These are phyloP conservation scores for Monosporascus cannonballus DNA, from an alignment of 2,329 filamentous ascomycete genomes.

Conservation along the genomic window DNA sequence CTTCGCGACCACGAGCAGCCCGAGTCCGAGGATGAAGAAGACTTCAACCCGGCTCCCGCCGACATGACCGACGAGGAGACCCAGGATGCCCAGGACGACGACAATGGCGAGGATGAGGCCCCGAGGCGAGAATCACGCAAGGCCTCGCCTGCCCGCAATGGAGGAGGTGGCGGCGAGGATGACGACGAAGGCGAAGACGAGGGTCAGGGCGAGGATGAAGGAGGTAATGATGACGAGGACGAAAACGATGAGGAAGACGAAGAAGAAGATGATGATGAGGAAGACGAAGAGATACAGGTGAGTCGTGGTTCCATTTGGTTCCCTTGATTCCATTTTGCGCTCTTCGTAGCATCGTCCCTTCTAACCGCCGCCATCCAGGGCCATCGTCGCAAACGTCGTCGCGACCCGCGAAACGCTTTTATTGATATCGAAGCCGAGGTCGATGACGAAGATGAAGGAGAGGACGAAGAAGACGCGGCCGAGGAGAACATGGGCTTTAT, in stretches of 20 bases:
- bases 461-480: conserved; percentile 84
- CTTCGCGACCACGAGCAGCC: conserved; percentile 39
- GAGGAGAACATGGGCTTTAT: conserved; percentile 79
- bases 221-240: conserved; percentile 40
- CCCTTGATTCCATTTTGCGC: conserved; percentile 1
- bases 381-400: conserved; percentile 75
- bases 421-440: conserved; percentile 98
- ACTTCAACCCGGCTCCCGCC: conserved; percentile 80
- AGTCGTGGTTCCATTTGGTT: conserved; percentile 11
- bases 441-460: conserved; percentile 84
- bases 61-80: conserved; percentile 68
- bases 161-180: conserved; percentile 32
- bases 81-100: conserved; percentile 31
- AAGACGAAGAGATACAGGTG: conserved; percentile 62
- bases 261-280: conserved; percentile 56
- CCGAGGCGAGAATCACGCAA: conserved; percentile 12
- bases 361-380: conserved; percentile 31
- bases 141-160: conserved; percentile 19
- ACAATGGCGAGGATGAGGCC: conserved; percentile 22
- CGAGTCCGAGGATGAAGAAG: conserved; percentile 72
- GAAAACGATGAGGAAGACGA: conserved; percentile 42
- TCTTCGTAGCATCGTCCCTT: conserved; percentile 1
- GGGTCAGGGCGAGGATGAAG: conserved; percentile 32
- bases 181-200: conserved; percentile 38
- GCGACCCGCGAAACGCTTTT: conserved; percentile 74